Percentiles rank a stretch among this genome's conserved stretches.
Evolutionary conservation across 1,139 yeast species (phyloP).

Genomic region (Arxiozyma slooffiae): DNA sequence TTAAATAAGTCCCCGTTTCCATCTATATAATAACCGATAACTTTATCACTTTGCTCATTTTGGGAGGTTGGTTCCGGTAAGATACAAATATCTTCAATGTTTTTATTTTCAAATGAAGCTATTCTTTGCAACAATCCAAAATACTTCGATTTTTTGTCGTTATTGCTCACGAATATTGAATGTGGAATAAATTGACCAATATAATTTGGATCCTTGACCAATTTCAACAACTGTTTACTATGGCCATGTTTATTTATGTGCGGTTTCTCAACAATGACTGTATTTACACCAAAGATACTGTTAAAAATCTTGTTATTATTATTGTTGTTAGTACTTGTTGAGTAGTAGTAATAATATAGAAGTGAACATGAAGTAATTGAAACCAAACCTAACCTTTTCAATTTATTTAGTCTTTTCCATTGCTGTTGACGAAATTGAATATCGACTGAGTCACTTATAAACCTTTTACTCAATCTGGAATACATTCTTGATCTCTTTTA

Average conservation of each 20-base stretch:
- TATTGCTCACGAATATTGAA: background rate
- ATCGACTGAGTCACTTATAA: background rate
- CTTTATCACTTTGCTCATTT: too few relatives aligned
- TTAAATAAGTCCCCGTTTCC: background rate
- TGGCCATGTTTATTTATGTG: background rate
- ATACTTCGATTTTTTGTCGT: background rate
- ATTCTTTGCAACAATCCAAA: background rate
- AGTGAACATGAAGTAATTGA: background rate
- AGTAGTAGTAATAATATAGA: too few relatives aligned
- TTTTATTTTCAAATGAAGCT: background rate
- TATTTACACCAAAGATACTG: background rate
- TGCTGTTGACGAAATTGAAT: background rate
- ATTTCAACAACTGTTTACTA: background rate
- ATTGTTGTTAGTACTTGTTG: background rate
- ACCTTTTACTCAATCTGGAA: background rate
- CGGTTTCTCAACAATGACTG: background rate
- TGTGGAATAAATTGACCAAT: background rate
- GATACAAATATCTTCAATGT: background rate
- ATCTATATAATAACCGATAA: background rate
- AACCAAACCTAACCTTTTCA: background rate
- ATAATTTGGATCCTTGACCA: background rate
- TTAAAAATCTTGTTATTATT: too few relatives aligned
- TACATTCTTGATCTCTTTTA: background rate
- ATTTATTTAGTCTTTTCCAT: conserved; percentile 1
- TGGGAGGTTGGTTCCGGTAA: background rate